phyloP scores from a whole-genome alignment of 495 filamentous ascomycete species.

The Penicillium parvum region DNA sequence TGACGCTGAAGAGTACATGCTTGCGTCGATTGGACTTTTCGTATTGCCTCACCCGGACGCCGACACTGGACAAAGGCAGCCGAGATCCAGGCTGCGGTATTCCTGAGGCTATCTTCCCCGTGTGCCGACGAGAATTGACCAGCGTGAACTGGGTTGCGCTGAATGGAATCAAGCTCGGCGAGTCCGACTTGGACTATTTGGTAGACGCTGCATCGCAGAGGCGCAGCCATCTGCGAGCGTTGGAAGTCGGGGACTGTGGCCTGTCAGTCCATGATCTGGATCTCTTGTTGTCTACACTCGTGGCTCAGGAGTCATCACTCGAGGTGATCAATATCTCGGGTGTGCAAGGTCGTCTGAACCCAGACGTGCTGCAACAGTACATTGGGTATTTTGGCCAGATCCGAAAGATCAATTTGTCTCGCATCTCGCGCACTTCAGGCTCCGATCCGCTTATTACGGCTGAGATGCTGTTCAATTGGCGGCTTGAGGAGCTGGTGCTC shows the following conservation, averaged over 20 bases:
- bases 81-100: slow-evolving; percentile 72
- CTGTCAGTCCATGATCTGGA: slow-evolving; percentile 53
- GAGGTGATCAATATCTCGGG: slow-evolving; percentile 75
- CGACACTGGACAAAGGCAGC: slow-evolving; percentile 46
- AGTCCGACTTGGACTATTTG: slow-evolving; percentile 70
- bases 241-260: slow-evolving; percentile 77
- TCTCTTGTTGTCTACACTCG: slow-evolving; percentile 39
- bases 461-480: slow-evolving; percentile 67
- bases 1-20: slow-evolving; percentile 63
- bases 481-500: slow-evolving; percentile 67
- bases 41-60: slow-evolving; percentile 49
- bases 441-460: slow-evolving; percentile 60
- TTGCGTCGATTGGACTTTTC: slow-evolving; percentile 63
- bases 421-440: slow-evolving; percentile 58
- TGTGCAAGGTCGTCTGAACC: slow-evolving; percentile 67
- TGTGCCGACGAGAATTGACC: slow-evolving; percentile 67
- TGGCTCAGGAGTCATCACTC: slow-evolving; percentile 63
- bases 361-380: slow-evolving; percentile 56
- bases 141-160: slow-evolving; percentile 78
- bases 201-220: slow-evolving; percentile 63
- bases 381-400: slow-evolving; percentile 65
- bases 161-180: slow-evolving; percentile 77
- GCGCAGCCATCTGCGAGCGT: slow-evolving; percentile 64
- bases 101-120: slow-evolving; percentile 71
- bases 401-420: slow-evolving; percentile 66